Base-by-base conservation (phyloP, 495 filamentous ascomycete species). In the Lasiosphaeris hirsuta region DNA sequence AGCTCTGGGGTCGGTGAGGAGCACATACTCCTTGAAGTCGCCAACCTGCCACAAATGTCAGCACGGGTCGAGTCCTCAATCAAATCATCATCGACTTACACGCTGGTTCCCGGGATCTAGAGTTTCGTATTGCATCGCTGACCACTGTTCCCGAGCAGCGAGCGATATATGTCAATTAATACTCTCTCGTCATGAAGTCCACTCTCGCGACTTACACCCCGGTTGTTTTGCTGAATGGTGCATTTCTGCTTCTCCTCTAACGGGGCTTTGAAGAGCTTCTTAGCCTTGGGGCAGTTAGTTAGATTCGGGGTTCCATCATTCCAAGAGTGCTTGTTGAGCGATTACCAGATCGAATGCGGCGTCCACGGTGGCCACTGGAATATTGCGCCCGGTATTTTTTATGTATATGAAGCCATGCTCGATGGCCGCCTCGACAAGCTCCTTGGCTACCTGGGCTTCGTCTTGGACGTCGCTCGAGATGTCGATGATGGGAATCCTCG, bases 361-460 rank as follows among this genome's bases (percentile, higher is more conserved):
- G n/a, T 89, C 78, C 23, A 97, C 83, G 45, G 86, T 83, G 18
- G 79, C 72, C 0, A 72, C 57, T 0, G 84, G 76, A n/a, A 97
- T 90, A 48, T 88, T 85, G 5, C 70, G 75, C 35, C 83, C 82
- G 13, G 81, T 81, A 55, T 82, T 77, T 56, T 84, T 88, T 64
- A 97, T 84, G 72, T 94, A 97, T 34, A 97, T 80, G 66, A 97
- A 97, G 46, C 93, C 93, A 69, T 90, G 85, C 23, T 85, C 81
- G 36, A 86, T 78, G 7, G 90, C 90, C 1, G 92, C 94, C 56
- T 90, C 81, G 33, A 97, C 84, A 36, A 97, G 80, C 41, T 86
- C 74, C 57, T 82, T 81, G 48, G 90, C 89, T 54, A 85, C 82
- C 61, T 82, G 54, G 2, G 75, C 61, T 62, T 81, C 72, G 57